These are phyloP conservation scores for Geotrichum candidum DNA, from an alignment of 1,139 yeast species.

Conservation along the genomic window DNA sequence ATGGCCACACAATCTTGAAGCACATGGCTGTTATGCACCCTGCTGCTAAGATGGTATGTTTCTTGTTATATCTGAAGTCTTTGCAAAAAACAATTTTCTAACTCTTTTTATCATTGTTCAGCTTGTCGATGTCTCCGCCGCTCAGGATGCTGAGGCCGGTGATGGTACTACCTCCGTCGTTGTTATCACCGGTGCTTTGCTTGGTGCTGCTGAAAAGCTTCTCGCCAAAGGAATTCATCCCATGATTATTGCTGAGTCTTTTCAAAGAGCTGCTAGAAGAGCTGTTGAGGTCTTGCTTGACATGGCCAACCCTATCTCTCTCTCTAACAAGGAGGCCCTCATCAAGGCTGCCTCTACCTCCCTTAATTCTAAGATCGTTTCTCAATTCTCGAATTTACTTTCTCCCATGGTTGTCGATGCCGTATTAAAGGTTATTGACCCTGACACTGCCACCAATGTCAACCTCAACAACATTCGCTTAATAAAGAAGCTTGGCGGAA, in stretches of 20 bases:
- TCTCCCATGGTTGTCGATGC: slow-evolving; percentile 96
- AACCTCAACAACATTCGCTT: slow-evolving; percentile 84
- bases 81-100: slow-evolving; percentile 2
- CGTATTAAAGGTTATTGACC: slow-evolving; percentile 67
- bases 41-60: slow-evolving; percentile 76
- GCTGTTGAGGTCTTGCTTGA: slow-evolving; percentile 79
- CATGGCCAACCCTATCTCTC: slow-evolving; percentile 73
- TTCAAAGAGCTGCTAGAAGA: slow-evolving; percentile 86
- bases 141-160: slow-evolving; percentile 98
- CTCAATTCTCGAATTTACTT: slow-evolving; percentile 76
- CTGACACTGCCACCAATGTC: slow-evolving; percentile 55
- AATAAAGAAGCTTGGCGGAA: slow-evolving; percentile 92
- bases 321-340: slow-evolving; percentile 72
- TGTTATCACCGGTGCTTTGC: slow-evolving; percentile 84
- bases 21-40: slow-evolving; percentile 97
- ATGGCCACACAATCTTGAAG: slow-evolving; percentile 82
- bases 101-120: background rate
- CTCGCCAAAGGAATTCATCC: slow-evolving; percentile 93
- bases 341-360: slow-evolving; percentile 93
- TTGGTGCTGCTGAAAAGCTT: slow-evolving; percentile 90
- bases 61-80: slow-evolving; percentile 1
- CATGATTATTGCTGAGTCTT: slow-evolving; percentile 87
- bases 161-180: slow-evolving; percentile 99
- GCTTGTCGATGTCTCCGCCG: slow-evolving; percentile 91
- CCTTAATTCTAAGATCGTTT: slow-evolving; percentile 86